A percentile compares a stretch with the other conserved stretches of the same genome.
These are phyloP conservation scores for Podila epicladia DNA, from an alignment of 192 early-diverging fungal species.

Conservation along the genomic window DNA sequence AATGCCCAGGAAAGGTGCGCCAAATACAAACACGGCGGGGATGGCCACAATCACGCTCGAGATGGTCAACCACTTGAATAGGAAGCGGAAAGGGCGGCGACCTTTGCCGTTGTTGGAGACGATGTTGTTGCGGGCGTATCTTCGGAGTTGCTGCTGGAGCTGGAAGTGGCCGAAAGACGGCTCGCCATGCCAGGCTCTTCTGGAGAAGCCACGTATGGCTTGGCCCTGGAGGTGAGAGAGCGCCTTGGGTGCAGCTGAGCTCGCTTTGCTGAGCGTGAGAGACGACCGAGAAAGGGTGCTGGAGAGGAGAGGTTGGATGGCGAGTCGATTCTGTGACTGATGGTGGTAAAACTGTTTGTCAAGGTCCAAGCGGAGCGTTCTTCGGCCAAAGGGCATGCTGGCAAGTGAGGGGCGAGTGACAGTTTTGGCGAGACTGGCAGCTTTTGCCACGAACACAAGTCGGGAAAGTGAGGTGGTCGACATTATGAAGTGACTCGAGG, in stretches of 20 bases:
- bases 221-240: conserved; percentile 7
- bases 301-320: too few relatives aligned
- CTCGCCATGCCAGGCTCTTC: conserved; percentile 14
- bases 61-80: conserved; percentile 28
- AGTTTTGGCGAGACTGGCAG: conserved; percentile 11
- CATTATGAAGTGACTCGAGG: not conserved
- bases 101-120: not conserved
- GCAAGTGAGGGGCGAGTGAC: conserved; percentile 14
- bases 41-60: conserved; percentile 25
- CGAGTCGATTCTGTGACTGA: too few relatives aligned
- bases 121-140: not conserved
- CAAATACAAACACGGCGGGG: conserved; percentile 24
- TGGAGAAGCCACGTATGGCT: conserved; percentile 21
- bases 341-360: too few relatives aligned
- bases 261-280: not conserved
- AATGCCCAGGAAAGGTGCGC: conserved; percentile 8
- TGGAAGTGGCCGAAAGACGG: not conserved
- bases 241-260: not conserved
- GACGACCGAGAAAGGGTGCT: not conserved
- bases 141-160: not conserved
- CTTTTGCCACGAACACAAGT: conserved; percentile 26
- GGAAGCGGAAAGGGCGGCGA: conserved; percentile 11
- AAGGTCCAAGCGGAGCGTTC: not conserved
- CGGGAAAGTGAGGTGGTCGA: conserved; percentile 8
- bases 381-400: not conserved